Base-by-base conservation (phyloP, 2,329 filamentous ascomycete genomes). In the Epichloe festucae region DNA sequence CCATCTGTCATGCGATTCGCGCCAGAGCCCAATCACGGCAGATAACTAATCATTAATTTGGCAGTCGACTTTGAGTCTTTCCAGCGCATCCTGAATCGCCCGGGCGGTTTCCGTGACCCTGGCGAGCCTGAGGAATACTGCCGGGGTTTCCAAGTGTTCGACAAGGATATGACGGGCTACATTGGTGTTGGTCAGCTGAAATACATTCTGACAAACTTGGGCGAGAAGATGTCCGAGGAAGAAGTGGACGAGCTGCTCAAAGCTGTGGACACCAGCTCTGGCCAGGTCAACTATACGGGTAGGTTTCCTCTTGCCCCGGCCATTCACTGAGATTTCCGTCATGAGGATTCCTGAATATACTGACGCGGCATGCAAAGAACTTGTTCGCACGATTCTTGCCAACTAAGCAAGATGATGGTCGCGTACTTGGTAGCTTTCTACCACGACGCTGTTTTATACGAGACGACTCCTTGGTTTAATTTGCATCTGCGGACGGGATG, bases 241-340 rank as follows among this genome's bases (percentile, higher is more conserved):
- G 93, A 98, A 77, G 93, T 98, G 47, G 91, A 97, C 69, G 93
- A 98, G 78, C 79, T 98, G 66, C 83, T 98, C 69, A 98, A 97
- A 83, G 89, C 90, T 0, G 91, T 97, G 58, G 93, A 98, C 68
- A 95, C 90, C 55, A 93, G 85, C 72, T 91, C 85, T 52, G 90
- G 91, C 60, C 90, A 97, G 79, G 88, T 98, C 70, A 95, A 97
- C 76, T 98, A 98, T 71, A 90, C 86, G 59, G 89, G 89, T 93
- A 76, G 57, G 68, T 38, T 17, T 34, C 14, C 12, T 49, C 11
- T 21, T 17, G 34, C 12, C 14, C 23, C 1, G 23, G 6, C 15
- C 21, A 40, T 27, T 10, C 12, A 1, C 23, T 10, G 23, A 8
- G 17, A n/a, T 19, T n/a, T 12, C 31, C 39, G 4, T 21, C 10